Percentiles rank a stretch among this genome's conserved stretches.
Conservation (phyloP, 2,329 filamentous ascomycete species). For the Paracamarosporium sp. region DNA sequence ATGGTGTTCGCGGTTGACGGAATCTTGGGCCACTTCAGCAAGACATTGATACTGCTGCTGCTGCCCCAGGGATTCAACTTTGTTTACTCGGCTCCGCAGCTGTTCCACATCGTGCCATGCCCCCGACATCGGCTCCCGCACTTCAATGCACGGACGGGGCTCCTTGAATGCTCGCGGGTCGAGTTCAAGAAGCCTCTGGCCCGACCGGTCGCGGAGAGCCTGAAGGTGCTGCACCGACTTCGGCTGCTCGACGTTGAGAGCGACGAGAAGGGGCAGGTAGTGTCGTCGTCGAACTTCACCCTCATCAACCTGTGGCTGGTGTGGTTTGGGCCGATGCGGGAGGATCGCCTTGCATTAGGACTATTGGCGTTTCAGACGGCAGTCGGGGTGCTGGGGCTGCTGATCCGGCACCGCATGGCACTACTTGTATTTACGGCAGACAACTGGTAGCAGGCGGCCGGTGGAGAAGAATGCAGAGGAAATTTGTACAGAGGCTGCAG, state of each 20-base stretch:
- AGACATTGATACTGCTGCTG: slow-evolving; percentile 89
- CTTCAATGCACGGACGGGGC: slow-evolving; percentile 83
- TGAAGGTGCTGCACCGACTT: slow-evolving; percentile 74
- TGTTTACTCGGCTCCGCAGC: slow-evolving; percentile 87
- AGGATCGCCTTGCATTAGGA: slow-evolving; percentile 82
- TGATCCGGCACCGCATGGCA: slow-evolving; percentile 84
- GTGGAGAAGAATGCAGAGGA: slow-evolving; percentile 4
- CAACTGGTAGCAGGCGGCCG: slow-evolving; percentile 60
- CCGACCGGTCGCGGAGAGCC: slow-evolving; percentile 64
- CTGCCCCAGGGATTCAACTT: slow-evolving; percentile 98
- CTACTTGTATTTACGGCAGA: slow-evolving; percentile 89
- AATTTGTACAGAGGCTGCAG: background rate
- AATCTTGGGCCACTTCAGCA: slow-evolving; percentile 97
- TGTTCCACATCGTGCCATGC: slow-evolving; percentile 89
- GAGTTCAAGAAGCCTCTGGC: slow-evolving; percentile 75
- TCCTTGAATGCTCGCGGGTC: slow-evolving; percentile 86
- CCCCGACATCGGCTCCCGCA: slow-evolving; percentile 89
- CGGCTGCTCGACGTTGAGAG: slow-evolving; percentile 71
- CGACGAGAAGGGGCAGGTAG: slow-evolving; percentile 72
- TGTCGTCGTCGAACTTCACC: slow-evolving; percentile 88
- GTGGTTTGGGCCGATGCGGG: slow-evolving; percentile 89
- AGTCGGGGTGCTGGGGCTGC: slow-evolving; percentile 81
- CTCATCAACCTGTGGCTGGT: slow-evolving; percentile 96
- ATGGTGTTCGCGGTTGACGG: slow-evolving; percentile 99
- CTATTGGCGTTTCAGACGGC: slow-evolving; percentile 78